Evolutionary conservation across 352 stramenopile genomes (phyloP), one percentile per base, ranked within the genome.

Genomic region (Aphanomyces stellatus): DNA sequence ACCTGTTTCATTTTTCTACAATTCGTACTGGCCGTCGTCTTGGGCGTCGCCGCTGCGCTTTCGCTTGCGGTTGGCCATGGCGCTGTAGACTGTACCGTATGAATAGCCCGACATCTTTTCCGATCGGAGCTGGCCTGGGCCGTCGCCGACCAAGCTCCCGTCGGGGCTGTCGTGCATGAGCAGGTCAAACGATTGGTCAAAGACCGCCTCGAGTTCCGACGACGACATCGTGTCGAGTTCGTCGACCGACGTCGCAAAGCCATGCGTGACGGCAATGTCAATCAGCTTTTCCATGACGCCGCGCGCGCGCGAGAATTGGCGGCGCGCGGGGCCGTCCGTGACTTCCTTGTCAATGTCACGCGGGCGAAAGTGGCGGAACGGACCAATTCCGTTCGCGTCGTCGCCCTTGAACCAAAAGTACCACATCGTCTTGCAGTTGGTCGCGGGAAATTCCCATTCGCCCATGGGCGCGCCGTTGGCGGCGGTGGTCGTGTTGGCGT

Each of bases 371-470:
- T 57, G 49, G 22, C 49, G 49, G 27, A 57, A 57, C 30, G 49
- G 49, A 11, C 49, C 49, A 24, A 57, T 57, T 5, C 49, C 49
- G 49, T 57, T 57, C 6, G 49, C 22, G 5, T 57, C 49, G 30
- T 57, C 49, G 49, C 49, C 49, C 30, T 57, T 57, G 49, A 57
- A 57, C 49, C 49, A 57, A 57, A 57, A 57, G 27, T 35, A 57
- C 49, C 49, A 57, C 49, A 57, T 57, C 6, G 49, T 57, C 49
- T 57, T 57, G 49, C 49, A 57, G 49, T 57, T 57, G 25, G 49
- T 57, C 22, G 49, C 49, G n/a, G 49, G 49, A 24, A 57, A 57
- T 34, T 57, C 49, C 49, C 49, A 57, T 4, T 57, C 49, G 22
- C 17, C 17, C 25, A 4, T 30, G 49, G 22, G n/a, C 25, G 11